Evolutionary conservation across 345 rosid species (phyloP).

Genomic region (Populus tremula): DNA sequence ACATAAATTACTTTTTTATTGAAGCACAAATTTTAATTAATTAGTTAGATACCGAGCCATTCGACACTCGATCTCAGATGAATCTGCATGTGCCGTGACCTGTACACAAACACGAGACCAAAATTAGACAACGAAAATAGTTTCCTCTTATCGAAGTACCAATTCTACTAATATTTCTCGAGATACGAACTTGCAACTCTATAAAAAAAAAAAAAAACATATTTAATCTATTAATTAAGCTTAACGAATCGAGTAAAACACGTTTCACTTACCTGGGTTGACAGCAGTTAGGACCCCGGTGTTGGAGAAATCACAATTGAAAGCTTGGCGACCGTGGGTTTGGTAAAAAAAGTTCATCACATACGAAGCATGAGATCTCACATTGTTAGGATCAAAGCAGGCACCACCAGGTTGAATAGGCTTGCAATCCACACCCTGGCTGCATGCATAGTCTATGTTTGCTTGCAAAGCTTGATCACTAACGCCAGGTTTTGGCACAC

Average conservation of each 20-base stretch:
- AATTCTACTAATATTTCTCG: no score
- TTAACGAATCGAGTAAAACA: background rate
- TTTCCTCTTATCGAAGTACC: no score
- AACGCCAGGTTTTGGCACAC: slow-evolving; percentile 12
- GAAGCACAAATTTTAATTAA: no score
- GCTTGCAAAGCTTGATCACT: slow-evolving; percentile 6
- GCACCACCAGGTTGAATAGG: slow-evolving; percentile 41
- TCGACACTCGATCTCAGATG: background rate
- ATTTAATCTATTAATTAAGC: no score
- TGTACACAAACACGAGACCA: background rate
- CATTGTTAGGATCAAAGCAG: slow-evolving; percentile 26
- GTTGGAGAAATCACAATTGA: slow-evolving; percentile 35
- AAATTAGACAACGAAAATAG: background rate
- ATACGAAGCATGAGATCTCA: slow-evolving; percentile 37
- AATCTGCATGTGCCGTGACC: background rate
- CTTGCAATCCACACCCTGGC: slow-evolving; percentile 36
- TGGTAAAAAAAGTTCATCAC: slow-evolving; percentile 41
- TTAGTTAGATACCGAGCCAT: no score
- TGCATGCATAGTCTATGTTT: slow-evolving; percentile 35
- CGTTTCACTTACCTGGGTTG: slow-evolving; percentile 28
- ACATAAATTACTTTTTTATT: no score
- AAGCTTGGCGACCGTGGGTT: slow-evolving; percentile 19
- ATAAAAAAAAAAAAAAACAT: no score
- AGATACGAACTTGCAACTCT: no score
- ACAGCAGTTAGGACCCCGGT: slow-evolving; percentile 19